Evolutionary conservation across 805 yeast species (phyloP).

Genomic region (Kazachstania taianensis): DNA sequence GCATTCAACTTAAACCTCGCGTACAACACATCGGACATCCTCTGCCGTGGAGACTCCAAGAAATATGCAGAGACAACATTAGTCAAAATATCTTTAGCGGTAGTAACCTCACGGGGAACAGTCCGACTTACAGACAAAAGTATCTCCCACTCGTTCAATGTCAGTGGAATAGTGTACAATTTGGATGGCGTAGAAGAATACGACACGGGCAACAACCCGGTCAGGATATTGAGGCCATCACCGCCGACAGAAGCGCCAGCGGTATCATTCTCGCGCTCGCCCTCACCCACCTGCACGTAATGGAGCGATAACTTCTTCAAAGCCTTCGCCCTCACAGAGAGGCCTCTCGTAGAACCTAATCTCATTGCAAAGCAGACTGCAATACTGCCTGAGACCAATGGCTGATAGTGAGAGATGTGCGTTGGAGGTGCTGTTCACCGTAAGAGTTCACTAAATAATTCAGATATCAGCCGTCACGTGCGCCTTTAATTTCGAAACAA

Average conservation of each 20-base stretch:
- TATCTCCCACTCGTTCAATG: slow-evolving; percentile 45
- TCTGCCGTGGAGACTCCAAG: slow-evolving; percentile 41
- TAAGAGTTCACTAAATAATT: no score
- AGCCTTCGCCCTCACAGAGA: slow-evolving; percentile 19
- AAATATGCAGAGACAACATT: slow-evolving; percentile 39
- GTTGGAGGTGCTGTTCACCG: no score
- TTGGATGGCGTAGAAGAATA: slow-evolving; percentile 20
- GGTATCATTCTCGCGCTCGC: background rate
- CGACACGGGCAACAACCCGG: slow-evolving; percentile 22
- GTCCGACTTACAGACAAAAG: slow-evolving; percentile 41
- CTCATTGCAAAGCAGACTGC: no score
- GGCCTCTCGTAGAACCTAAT: background rate
- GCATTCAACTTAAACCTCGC: slow-evolving; percentile 27
- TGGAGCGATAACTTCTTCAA: slow-evolving; percentile 14
- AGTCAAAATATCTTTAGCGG: slow-evolving; percentile 32
- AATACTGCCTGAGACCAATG: no score
- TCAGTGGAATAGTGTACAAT: slow-evolving; percentile 33
- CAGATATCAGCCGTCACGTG: no score
- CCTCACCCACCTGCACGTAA: background rate
- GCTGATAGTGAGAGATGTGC: no score
- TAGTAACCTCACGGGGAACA: slow-evolving; percentile 25
- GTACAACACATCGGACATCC: slow-evolving; percentile 32
- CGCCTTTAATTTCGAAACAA: no score
- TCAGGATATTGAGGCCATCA: slow-evolving; percentile 10
- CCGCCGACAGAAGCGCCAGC: no score